Percentiles rank a stretch among this genome's conserved stretches.
phyloP scores from a whole-genome alignment of 2,329 filamentous ascomycete species.

The Tolypocladium inflatum region DNA sequence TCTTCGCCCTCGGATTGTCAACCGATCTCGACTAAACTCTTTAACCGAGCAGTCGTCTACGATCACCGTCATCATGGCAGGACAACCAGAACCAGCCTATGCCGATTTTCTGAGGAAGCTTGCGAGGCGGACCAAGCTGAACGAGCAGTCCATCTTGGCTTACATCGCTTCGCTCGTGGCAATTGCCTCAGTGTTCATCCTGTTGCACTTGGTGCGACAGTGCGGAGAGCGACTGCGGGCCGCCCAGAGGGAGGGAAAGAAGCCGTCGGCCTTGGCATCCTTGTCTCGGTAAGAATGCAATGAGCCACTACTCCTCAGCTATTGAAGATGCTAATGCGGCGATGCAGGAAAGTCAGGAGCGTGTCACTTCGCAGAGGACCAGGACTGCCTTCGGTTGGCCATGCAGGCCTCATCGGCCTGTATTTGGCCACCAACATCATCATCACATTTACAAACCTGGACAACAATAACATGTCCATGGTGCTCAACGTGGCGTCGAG shows the following conservation, averaged over 20 bases:
- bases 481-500: constrained; percentile 26
- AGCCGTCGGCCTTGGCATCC: background rate
- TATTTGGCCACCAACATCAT: constrained; percentile 25
- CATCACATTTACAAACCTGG: constrained; percentile 21
- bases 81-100: background rate
- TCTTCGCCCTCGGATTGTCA: background rate
- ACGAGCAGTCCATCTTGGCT: constrained; percentile 3
- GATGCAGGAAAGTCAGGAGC: constrained; percentile 16
- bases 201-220: constrained; percentile 4
- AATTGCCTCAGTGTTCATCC: constrained; percentile 2
- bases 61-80: background rate
- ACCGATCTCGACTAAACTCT: background rate
- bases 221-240: background rate
- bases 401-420: constrained; percentile 15
- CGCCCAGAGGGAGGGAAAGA: background rate
- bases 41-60: too few species aligned
- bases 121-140: background rate
- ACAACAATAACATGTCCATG: constrained; percentile 18
- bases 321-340: background rate
- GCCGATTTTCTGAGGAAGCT: background rate
- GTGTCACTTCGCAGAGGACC: constrained; percentile 15
- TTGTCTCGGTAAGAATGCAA: constrained; percentile 2
- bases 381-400: constrained; percentile 21
- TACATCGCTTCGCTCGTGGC: constrained; percentile 4
- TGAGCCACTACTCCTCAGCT: background rate